Evolutionary conservation across 352 stramenopile genomes (phyloP).

Genomic region (Phytophthora nicotianae): DNA sequence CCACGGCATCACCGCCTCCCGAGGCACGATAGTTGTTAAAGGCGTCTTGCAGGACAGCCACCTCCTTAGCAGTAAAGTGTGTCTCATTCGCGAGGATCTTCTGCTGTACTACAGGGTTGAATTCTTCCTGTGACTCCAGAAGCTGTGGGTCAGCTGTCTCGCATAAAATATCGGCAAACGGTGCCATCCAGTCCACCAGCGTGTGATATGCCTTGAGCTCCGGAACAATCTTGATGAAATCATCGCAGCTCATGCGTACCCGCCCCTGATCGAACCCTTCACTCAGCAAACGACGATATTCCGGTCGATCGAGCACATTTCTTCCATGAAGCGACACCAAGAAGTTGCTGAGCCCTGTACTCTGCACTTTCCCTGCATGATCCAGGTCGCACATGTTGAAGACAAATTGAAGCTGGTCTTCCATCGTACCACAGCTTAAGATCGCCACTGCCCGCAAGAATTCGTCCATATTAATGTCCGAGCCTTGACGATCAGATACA

Average conservation of each 20-base stretch:
- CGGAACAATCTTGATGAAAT: constrained; percentile 72
- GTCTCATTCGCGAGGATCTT: constrained; percentile 89
- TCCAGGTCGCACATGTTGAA: constrained; percentile 91
- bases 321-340: constrained; percentile 81
- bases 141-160: constrained; percentile 79
- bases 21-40: constrained; percentile 86
- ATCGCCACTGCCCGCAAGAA: constrained; percentile 84
- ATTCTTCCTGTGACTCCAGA: constrained; percentile 88
- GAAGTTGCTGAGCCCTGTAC: constrained; percentile 86
- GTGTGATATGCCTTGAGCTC: constrained; percentile 59
- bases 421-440: constrained; percentile 68
- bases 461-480: constrained; percentile 91
- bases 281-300: constrained; percentile 77
- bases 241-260: constrained; percentile 69
- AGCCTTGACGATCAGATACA: constrained; percentile 79
- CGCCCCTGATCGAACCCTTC: constrained; percentile 86
- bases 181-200: constrained; percentile 83
- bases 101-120: constrained; percentile 87
- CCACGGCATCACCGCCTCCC: constrained; percentile 65
- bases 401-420: constrained; percentile 80
- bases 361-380: constrained; percentile 86
- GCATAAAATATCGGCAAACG: constrained; percentile 87
- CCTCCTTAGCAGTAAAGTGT: constrained; percentile 78
- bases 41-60: constrained; percentile 79
- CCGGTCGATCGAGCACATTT: constrained; percentile 70